These are phyloP conservation scores for Botrytis byssoidea DNA, from an alignment of 2,329 filamentous ascomycete genomes.

Conservation along the genomic window DNA sequence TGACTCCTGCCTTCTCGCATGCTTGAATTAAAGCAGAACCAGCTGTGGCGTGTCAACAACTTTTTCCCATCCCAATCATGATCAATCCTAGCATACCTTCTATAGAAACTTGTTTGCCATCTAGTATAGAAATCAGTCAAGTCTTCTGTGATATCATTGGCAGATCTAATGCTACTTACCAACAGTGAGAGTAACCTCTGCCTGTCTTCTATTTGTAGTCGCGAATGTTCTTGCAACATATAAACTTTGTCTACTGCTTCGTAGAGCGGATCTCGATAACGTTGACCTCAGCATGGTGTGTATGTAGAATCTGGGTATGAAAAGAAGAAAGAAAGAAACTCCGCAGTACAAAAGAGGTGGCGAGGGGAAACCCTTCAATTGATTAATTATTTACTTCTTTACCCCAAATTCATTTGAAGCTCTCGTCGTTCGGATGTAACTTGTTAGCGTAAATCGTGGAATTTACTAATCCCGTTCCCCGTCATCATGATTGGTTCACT, in stretches of 20 bases:
- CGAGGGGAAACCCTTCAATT: conserved; percentile 21
- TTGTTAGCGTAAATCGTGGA: conserved; percentile 18
- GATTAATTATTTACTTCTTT: conserved; percentile 21
- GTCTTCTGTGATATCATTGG: conserved; percentile 22
- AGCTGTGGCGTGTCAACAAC: conserved; percentile 58
- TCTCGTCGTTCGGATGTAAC: conserved; percentile 22
- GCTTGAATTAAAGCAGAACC: conserved; percentile 97
- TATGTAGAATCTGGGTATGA: conserved; percentile 52
- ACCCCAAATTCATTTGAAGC: conserved; percentile 18
- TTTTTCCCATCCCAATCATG: conserved; percentile 27
- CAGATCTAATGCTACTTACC: conserved; percentile 56
- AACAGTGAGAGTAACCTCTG: conserved; percentile 96
- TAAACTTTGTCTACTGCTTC: conserved; percentile 58
- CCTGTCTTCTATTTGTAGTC: conserved; percentile 72
- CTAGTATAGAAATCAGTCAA: conserved; percentile 49
- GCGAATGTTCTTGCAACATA: conserved; percentile 75
- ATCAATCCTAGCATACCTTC: conserved; percentile 64
- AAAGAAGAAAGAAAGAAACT: conserved; percentile 40
- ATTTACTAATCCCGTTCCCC: conserved; percentile 30
- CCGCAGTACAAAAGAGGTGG: conserved; percentile 24
- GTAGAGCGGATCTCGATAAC: conserved; percentile 67
- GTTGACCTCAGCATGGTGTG: conserved; percentile 68
- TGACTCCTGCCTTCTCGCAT: conserved; percentile 94
- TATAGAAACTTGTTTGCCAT: conserved; percentile 97
- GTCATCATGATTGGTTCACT: conserved; percentile 29